Evolutionary conservation across 192 early-diverging fungal species (phyloP).

Genomic region (Oehlia diaphana): DNA sequence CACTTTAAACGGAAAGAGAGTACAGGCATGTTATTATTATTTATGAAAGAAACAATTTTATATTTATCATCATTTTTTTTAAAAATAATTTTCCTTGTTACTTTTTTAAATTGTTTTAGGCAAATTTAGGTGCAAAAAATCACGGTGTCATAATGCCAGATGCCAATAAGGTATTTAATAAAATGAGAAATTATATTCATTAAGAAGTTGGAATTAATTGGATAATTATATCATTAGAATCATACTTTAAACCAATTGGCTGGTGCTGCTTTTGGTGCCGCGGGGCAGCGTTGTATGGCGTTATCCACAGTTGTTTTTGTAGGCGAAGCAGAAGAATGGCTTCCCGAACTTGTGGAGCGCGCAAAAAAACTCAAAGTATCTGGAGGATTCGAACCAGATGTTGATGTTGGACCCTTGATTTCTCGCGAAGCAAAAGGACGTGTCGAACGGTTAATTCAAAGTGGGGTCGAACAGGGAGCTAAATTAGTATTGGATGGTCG

Average conservation of each 20-base stretch:
- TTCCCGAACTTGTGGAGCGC: conserved; percentile 87
- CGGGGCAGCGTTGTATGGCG: conserved; percentile 98
- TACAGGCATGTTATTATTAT: conserved; percentile 53
- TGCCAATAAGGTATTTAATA: conserved; percentile 66
- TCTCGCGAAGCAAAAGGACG: conserved; percentile 74
- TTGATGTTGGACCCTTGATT: conserved; percentile 93
- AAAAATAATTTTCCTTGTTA: neutral
- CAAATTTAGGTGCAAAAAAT: conserved; percentile 97
- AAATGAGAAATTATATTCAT: neutral
- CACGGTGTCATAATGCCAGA: conserved; percentile 94
- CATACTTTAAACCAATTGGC: conserved; percentile 88
- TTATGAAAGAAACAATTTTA: too few species aligned
- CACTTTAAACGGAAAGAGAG: conserved; percentile 88
- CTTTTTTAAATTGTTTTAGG: conserved; percentile 34
- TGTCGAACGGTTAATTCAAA: conserved; percentile 75
- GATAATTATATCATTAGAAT: conserved; percentile 47
- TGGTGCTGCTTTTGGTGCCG: conserved; percentile 97
- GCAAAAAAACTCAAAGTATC: conserved; percentile 81
- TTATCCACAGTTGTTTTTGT: conserved; percentile 91
- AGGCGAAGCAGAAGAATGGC: conserved; percentile 79
- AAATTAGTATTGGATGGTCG: conserved; percentile 86
- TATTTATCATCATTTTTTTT: conserved; percentile 17
- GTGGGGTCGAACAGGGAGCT: conserved; percentile 86
- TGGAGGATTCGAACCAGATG: conserved; percentile 79
- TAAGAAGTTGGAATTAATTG: neutral